These are phyloP conservation scores for Pseudocercospora macadamiae DNA, from an alignment of 2,329 filamentous ascomycete species.

Conservation along the genomic window DNA sequence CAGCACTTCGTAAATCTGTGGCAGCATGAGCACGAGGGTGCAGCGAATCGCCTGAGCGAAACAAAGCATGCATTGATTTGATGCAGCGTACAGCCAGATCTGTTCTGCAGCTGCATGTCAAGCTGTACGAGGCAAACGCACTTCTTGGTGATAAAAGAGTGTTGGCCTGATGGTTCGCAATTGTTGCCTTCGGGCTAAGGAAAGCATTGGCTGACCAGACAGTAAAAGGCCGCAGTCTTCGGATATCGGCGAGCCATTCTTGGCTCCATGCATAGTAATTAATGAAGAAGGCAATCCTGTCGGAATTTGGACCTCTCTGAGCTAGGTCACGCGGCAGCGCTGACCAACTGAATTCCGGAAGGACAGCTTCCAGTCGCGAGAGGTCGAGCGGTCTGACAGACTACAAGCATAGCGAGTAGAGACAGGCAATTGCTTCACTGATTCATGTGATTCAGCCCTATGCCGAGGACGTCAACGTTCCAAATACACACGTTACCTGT, in stretches of 20 bases:
- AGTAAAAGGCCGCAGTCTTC: background rate
- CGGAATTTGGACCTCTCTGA: background rate
- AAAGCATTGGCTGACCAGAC: background rate
- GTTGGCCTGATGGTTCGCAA: background rate
- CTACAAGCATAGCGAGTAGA: background rate
- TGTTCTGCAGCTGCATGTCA: background rate
- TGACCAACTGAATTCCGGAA: background rate
- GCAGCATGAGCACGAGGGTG: background rate
- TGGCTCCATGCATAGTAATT: slow-evolving; percentile 1
- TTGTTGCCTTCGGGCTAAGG: slow-evolving; percentile 2
- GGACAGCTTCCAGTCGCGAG: background rate
- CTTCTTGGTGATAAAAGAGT: slow-evolving; percentile 7
- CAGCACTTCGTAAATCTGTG: background rate
- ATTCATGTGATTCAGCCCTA: background rate
- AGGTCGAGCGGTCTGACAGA: background rate
- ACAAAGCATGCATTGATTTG: background rate
- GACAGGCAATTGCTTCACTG: background rate
- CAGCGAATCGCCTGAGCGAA: background rate
- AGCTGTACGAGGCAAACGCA: slow-evolving; percentile 3
- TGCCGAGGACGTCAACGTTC: background rate
- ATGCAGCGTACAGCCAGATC: background rate
- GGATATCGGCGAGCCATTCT: background rate
- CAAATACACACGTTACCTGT: background rate
- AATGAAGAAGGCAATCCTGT: slow-evolving; percentile 8
- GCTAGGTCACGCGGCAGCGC: slow-evolving; percentile 6